Evolutionary conservation across 1,284 basidiomycete species (phyloP).

Genomic region (Golubevia pallescens): DNA sequence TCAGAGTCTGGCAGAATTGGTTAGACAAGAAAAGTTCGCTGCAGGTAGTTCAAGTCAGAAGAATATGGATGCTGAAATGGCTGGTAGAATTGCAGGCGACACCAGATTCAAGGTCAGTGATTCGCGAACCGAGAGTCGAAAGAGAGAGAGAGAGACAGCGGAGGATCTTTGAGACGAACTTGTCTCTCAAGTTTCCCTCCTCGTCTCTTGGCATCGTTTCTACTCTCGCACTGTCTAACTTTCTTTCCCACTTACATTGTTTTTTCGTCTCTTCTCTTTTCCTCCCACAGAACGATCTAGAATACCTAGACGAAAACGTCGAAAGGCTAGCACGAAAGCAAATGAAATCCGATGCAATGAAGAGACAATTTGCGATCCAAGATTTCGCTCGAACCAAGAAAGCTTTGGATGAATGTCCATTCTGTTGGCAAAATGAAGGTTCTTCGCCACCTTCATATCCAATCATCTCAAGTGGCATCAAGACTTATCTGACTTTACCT

Average conservation of each 20-base stretch:
- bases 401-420: constrained; percentile 80
- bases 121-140: background rate
- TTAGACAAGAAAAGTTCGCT: constrained; percentile 87
- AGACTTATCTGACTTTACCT: constrained; percentile 86
- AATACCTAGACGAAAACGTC: constrained; percentile 96
- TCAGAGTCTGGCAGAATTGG: constrained; percentile 83
- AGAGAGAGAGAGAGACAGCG: background rate
- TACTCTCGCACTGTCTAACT: too few relatives aligned
- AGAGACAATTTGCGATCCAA: constrained; percentile 95
- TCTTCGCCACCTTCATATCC: constrained; percentile 77
- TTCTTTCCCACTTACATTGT: too few relatives aligned
- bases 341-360: constrained; percentile 94
- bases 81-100: constrained; percentile 83
- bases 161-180: constrained; percentile 7
- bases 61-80: constrained; percentile 86
- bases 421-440: constrained; percentile 65
- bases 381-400: constrained; percentile 95
- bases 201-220: too few relatives aligned
- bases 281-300: constrained; percentile 68
- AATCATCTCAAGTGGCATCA: constrained; percentile 85
- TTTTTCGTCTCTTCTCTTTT: too few relatives aligned
- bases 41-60: constrained; percentile 89
- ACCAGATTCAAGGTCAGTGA: constrained; percentile 77
- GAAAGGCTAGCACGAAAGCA: constrained; percentile 88
- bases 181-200: too few relatives aligned